Base-by-base conservation (phyloP, 1,139 yeast species). In the Saccharomycopsis hybrid region DNA sequence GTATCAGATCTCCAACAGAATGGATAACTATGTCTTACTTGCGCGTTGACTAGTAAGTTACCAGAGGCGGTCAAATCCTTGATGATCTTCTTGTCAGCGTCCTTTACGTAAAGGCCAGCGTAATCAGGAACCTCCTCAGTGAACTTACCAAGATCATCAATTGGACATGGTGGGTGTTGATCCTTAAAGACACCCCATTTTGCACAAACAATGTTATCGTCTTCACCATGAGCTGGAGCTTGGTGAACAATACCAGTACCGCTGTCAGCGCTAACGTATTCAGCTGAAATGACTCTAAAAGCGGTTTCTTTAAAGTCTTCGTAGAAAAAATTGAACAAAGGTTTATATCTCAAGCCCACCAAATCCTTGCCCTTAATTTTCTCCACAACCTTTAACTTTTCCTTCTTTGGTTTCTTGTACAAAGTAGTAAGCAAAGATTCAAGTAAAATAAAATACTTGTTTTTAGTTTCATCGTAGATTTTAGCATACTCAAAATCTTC, bases 1-100 rank as follows among this genome's bases (percentile, higher is more conserved):
- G 99, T 94, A 66, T 92, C 98, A 2, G 97, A 90, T 78, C 99
- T 85, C 99, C 99, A 92, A 73, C 99, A 92, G 83, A 92, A 92
- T 62, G 99, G 98, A 68, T 92, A 92, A 68, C 95, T 85, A 77
- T 92, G 99, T 73, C 82, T 82, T 57, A 92, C 74, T 73, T 92
- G 97, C 44, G 88, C 74, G 55, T 81, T 84, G 46, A 82, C 78
- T 59, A 92, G 73, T 43, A 94, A 60, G 60, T 85, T 78, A 48
- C 95, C 97, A 43, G 74, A 68, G 53, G 80, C 88, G 56, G 94
- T 86, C 65, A 92, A 76, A 58, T 75, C 71, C 70, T 89, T 90
- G 67, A 92, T 89, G 63, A 92, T 90, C 62, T 77, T 77, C 63
- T 89, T 84, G 69, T 92, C 98, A 45, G 97, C 97, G 64, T 89